Base-by-base conservation (phyloP, 202 grass and related monocot species). In the Zizania palustris region DNA sequence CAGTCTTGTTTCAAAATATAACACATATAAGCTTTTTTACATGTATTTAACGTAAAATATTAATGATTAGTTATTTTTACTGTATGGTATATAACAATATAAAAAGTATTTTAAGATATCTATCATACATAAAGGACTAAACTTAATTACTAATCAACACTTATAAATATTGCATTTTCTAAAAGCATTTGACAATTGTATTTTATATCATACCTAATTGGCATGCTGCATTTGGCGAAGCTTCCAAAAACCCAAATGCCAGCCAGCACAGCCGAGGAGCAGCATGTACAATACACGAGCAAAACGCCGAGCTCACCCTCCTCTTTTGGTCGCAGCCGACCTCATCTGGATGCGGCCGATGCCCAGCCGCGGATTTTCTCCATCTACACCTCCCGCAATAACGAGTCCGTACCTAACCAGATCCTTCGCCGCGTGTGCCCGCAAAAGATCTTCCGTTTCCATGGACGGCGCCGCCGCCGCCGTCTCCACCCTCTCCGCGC, bases 401-500 rank as follows among this genome's bases (percentile, higher is more conserved):
- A 28, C 28, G 28, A 28, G 28, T 28, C 28, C 28, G 28, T 28
- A 28, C 28, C 28, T 28, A 61, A 38, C 10, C 60, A 74, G 2
- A 57, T 51, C 34, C 28, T 4, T 20, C 42, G 33, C 44, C 66
- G 9, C 28, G 28, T 28, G 28, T 18, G 51, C 51, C 51, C 5
- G 16, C 5, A 53, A 13, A 48, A 48, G 13, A 53, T 15, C 5
- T 9, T 55, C 6, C 1, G 18, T 39, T 55, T 9, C 48, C 65
- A 88, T 84, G 82, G 82, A 81, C 85, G 45, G 63, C 82, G 44
- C 56, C 16, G 28, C 28, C 28, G 53, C 80, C 63, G 57, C 77
- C 20, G 72, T 51, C 60, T 62, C 86, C 72, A 80, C 72, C n/a
- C 77, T 89, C 66, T 85, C 82, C 66, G 65, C 82, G 51, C 82